Conservation (phyloP, 202 grass and related monocot species). For the Zizania palustris region DNA sequence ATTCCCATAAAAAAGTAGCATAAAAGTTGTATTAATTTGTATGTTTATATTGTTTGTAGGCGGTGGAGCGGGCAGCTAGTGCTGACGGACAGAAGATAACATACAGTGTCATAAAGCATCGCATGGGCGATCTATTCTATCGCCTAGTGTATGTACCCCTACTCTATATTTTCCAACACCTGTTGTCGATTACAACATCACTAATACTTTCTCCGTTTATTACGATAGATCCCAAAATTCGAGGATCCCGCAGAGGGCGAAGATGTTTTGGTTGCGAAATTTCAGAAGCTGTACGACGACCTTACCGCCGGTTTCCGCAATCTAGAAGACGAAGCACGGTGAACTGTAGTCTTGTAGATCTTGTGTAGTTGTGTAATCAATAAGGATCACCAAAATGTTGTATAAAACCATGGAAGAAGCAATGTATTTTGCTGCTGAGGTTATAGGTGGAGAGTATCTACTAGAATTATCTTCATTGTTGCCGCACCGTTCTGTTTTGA, state of each 20-base stretch:
- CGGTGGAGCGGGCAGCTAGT: constrained; percentile 74
- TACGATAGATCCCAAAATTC: constrained; percentile 73
- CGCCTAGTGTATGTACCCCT: constrained; percentile 73
- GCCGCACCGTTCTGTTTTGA: constrained; percentile 26
- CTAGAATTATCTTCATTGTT: constrained; percentile 29
- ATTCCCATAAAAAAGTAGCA: background rate
- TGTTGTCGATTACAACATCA: background rate
- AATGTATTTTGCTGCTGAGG: background rate
- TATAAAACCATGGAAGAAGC: constrained; percentile 21
- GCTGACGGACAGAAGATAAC: constrained; percentile 85
- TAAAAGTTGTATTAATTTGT: constrained; percentile 8
- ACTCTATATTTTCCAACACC: background rate
- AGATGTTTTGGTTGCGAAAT: constrained; percentile 57
- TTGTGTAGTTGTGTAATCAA: constrained; percentile 51
- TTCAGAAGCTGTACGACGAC: constrained; percentile 82
- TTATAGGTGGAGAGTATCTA: constrained; percentile 41
- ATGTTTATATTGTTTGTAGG: constrained; percentile 44
- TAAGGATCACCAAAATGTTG: constrained; percentile 34
- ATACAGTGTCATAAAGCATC: constrained; percentile 82
- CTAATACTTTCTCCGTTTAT: background rate
- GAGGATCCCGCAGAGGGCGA: constrained; percentile 88
- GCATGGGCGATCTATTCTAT: constrained; percentile 86
- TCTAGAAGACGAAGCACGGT: constrained; percentile 46
- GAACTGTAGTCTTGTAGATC: constrained; percentile 44
- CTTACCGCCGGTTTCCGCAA: constrained; percentile 68